These are phyloP conservation scores for Diaporthe velutina DNA, from an alignment of 2,329 filamentous ascomycete species.

Conservation along the genomic window DNA sequence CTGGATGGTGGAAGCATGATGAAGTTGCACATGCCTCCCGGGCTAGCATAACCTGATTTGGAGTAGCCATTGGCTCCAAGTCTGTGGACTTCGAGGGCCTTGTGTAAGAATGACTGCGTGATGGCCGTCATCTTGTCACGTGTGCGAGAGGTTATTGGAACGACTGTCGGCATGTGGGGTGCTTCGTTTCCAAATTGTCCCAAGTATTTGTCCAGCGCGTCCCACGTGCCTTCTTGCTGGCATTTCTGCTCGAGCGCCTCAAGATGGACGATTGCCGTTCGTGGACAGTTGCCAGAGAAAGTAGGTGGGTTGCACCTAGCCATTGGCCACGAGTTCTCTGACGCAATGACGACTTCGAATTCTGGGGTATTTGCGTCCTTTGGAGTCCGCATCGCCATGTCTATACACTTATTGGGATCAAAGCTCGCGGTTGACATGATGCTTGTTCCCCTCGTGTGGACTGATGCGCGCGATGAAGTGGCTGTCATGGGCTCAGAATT, in stretches of 20 bases:
- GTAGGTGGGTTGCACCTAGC: slow-evolving; percentile 63
- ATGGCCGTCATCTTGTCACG: slow-evolving; percentile 80
- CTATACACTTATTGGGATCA: slow-evolving; percentile 50
- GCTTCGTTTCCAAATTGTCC: slow-evolving; percentile 53
- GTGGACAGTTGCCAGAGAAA: slow-evolving; percentile 59
- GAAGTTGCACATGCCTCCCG: slow-evolving; percentile 68
- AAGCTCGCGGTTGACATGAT: slow-evolving; percentile 58
- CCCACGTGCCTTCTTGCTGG: slow-evolving; percentile 62
- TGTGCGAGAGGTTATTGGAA: slow-evolving; percentile 62
- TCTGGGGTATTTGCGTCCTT: slow-evolving; percentile 55
- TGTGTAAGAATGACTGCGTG: slow-evolving; percentile 78
- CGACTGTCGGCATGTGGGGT: slow-evolving; percentile 55
- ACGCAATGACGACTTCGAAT: slow-evolving; percentile 60
- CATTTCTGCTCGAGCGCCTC: slow-evolving; percentile 64
- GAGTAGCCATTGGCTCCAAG: slow-evolving; percentile 58
- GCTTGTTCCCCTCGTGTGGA: slow-evolving; percentile 62
- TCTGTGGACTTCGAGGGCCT: slow-evolving; percentile 77
- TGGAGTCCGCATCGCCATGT: slow-evolving; percentile 46
- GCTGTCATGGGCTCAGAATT: slow-evolving; percentile 56
- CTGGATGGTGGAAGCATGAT: slow-evolving; percentile 75
- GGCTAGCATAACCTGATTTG: slow-evolving; percentile 58
- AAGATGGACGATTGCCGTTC: slow-evolving; percentile 64
- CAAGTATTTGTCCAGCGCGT: slow-evolving; percentile 57
- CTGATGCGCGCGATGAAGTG: slow-evolving; percentile 57
- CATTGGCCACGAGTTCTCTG: slow-evolving; percentile 64